These are phyloP conservation scores for Beta macrorhiza DNA, from an alignment of 179 eudicot species.

Conservation along the genomic window DNA sequence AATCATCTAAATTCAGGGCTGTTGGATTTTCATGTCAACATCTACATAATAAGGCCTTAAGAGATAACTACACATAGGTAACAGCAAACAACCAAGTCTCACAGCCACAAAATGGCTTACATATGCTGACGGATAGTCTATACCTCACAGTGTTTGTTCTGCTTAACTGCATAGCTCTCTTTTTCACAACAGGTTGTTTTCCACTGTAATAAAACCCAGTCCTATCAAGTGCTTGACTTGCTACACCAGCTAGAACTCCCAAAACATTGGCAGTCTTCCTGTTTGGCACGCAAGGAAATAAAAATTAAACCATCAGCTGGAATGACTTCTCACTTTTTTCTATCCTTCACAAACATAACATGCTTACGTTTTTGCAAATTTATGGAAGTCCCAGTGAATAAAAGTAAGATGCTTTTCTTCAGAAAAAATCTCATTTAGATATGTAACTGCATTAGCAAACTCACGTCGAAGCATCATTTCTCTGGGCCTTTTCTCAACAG, in stretches of 20 bases:
- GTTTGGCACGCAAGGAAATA: slow-evolving; percentile 32
- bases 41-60: background rate
- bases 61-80: background rate
- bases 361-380: slow-evolving; percentile 89
- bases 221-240: slow-evolving; percentile 87
- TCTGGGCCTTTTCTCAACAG: slow-evolving; percentile 92
- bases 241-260: slow-evolving; percentile 89
- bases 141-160: slow-evolving; percentile 74
- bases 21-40: background rate
- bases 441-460: slow-evolving; percentile 89
- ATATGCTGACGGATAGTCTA: slow-evolving; percentile 2
- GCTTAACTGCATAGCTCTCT: slow-evolving; percentile 50
- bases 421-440: slow-evolving; percentile 77
- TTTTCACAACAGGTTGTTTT: slow-evolving; percentile 59
- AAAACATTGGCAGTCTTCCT: slow-evolving; percentile 96
- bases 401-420: slow-evolving; percentile 76
- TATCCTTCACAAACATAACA: slow-evolving; percentile 15
- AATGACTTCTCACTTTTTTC: background rate
- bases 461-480: slow-evolving; percentile 98
- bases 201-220: slow-evolving; percentile 96
- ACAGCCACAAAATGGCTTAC: background rate
- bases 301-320: slow-evolving; percentile 17
- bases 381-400: slow-evolving; percentile 96
- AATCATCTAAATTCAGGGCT: background rate
- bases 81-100: slow-evolving; percentile 1